These are phyloP conservation scores for Paradendryphiella salina DNA, from an alignment of 2,329 filamentous ascomycete genomes.

Conservation along the genomic window DNA sequence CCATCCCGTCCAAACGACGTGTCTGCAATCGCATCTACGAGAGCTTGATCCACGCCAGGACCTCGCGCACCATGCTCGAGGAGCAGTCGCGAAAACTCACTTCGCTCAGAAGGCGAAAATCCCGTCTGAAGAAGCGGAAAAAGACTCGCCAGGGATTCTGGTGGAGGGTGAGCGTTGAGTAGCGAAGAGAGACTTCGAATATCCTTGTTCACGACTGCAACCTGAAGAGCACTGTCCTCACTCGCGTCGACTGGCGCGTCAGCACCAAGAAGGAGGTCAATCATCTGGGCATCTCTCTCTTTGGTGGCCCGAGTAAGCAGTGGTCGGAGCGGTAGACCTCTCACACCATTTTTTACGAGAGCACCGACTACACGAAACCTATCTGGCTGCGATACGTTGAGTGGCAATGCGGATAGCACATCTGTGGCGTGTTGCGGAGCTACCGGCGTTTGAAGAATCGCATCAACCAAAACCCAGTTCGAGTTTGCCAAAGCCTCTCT, in stretches of 20 bases:
- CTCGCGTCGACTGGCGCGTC: constrained; percentile 30
- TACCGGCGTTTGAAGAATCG: constrained; percentile 31
- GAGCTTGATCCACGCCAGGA: constrained; percentile 34
- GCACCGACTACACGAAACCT: constrained; percentile 32
- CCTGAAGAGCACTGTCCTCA: constrained; percentile 25
- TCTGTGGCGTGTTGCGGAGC: constrained; percentile 35
- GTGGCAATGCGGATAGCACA: constrained; percentile 30
- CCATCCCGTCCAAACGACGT: constrained; percentile 30
- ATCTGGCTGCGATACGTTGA: constrained; percentile 24
- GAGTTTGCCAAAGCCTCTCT: constrained; percentile 30
- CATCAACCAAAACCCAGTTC: constrained; percentile 37
- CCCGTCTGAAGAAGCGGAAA: constrained; percentile 31
- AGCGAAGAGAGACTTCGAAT: constrained; percentile 25
- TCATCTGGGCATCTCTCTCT: constrained; percentile 33
- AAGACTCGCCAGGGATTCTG: constrained; percentile 25
- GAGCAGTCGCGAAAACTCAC: constrained; percentile 27
- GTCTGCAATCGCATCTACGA: constrained; percentile 35
- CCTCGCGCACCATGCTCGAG: constrained; percentile 36
- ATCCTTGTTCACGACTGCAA: constrained; percentile 32
- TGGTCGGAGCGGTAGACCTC: constrained; percentile 29
- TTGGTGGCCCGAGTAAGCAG: constrained; percentile 38
- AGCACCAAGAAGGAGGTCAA: constrained; percentile 36
- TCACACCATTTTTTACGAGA: constrained; percentile 36
- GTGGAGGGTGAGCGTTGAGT: constrained; percentile 26
- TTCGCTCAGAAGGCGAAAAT: constrained; percentile 27